Evolutionary conservation across 83 land plant species (phyloP).

Genomic region (Thuja plicata): DNA sequence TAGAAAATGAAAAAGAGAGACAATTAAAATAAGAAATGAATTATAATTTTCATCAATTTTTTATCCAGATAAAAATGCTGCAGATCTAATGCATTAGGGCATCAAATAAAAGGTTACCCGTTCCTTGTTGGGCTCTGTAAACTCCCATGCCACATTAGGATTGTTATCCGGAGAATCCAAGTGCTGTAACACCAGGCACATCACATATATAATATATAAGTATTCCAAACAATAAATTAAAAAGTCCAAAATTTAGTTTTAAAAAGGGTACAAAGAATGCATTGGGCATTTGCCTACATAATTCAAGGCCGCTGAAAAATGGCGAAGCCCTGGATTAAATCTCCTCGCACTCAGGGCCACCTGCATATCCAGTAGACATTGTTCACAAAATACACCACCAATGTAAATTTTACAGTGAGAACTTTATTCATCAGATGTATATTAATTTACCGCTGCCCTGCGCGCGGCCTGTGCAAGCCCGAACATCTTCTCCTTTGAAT

Average conservation of each 20-base stretch:
- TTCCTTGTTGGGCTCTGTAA: slow-evolving; percentile 56
- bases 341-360: background rate
- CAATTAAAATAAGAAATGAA: background rate
- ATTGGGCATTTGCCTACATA: slow-evolving; percentile 40
- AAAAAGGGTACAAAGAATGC: background rate
- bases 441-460: background rate
- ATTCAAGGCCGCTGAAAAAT: slow-evolving; percentile 73
- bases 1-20: background rate
- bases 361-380: background rate
- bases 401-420: background rate
- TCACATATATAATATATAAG: no score
- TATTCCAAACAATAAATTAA: no score
- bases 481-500: background rate
- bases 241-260: background rate
- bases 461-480: slow-evolving; percentile 9
- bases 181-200: slow-evolving; percentile 46
- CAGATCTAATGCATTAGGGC: background rate
- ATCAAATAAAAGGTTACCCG: slow-evolving; percentile 34
- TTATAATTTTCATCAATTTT: background rate
- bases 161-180: slow-evolving; percentile 85
- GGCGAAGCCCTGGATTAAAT: slow-evolving; percentile 21
- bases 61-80: background rate
- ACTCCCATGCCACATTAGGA: slow-evolving; percentile 77
- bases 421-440: background rate
- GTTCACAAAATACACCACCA: background rate